Conservation (phyloP, 176 grass and related monocot genomes). For the Ensete glaucum region DNA sequence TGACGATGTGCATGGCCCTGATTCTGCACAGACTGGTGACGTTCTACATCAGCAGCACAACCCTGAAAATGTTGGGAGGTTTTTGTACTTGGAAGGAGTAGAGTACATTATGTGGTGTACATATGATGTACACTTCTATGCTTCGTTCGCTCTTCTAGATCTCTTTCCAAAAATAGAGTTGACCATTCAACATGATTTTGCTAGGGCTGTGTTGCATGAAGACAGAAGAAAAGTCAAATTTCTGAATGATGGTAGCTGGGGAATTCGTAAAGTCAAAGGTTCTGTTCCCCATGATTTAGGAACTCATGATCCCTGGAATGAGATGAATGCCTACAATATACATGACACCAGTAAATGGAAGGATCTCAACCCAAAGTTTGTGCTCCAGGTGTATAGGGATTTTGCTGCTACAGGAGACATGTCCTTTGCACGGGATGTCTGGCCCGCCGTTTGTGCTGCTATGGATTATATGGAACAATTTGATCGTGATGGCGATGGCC, state of each 20-base stretch:
- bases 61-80: conserved; percentile 77
- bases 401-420: conserved; percentile 64
- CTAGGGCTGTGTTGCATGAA: conserved; percentile 66
- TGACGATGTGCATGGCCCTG: conserved; percentile 12
- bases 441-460: conserved; percentile 75
- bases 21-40: conserved; percentile 25
- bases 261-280: conserved; percentile 67
- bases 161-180: conserved; percentile 92
- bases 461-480: conserved; percentile 94
- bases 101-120: conserved; percentile 97
- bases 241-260: conserved; percentile 81
- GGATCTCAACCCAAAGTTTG: conserved; percentile 88
- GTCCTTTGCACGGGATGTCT: conserved; percentile 71
- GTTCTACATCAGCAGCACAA: conserved; percentile 26
- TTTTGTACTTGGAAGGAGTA: conserved; percentile 88
- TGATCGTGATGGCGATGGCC: conserved; percentile 63
- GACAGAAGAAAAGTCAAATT: conserved; percentile 76
- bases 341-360: conserved; percentile 97
- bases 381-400: conserved; percentile 85
- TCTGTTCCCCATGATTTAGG: conserved; percentile 86
- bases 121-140: conserved; percentile 94
- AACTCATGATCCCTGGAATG: conserved; percentile 88
- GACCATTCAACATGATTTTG: conserved; percentile 85
- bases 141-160: conserved; percentile 80
- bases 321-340: conserved; percentile 96